These are phyloP conservation scores for Penicillium dipodomyicola DNA, from an alignment of 495 filamentous ascomycete genomes.

Conservation along the genomic window DNA sequence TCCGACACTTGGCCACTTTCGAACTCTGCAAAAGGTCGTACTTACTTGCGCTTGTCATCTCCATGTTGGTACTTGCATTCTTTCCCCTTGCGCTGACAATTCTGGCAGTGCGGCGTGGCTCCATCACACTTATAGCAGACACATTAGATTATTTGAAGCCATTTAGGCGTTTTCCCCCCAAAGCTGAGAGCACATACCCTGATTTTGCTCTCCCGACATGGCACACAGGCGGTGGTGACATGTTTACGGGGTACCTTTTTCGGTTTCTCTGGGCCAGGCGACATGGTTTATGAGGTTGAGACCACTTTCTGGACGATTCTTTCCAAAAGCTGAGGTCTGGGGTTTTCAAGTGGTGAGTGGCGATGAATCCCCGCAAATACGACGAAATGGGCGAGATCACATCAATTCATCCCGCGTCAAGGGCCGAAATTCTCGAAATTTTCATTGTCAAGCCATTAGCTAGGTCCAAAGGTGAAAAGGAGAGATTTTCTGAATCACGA, in stretches of 20 bases:
- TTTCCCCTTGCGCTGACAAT: conserved; percentile 48
- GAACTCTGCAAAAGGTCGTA: neutral
- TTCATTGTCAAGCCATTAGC: conserved; percentile 7
- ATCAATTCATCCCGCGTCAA: conserved; percentile 15
- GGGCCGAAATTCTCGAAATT: neutral
- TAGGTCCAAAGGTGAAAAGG: neutral
- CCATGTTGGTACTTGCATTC: conserved; percentile 50
- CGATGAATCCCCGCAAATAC: conserved; percentile 4
- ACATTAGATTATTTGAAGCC: neutral
- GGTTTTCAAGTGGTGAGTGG: neutral
- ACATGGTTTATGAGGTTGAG: conserved; percentile 19
- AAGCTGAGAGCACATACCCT: conserved; percentile 30
- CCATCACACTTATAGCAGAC: conserved; percentile 41
- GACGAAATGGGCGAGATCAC: neutral
- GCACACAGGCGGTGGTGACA: conserved; percentile 50
- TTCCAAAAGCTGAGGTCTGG: conserved; percentile 3
- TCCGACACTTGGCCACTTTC: neutral
- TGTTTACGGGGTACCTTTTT: conserved; percentile 44
- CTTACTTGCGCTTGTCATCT: conserved; percentile 51
- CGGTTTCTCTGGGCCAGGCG: conserved; percentile 33
- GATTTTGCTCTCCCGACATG: conserved; percentile 52
- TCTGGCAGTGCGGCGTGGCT: conserved; percentile 45
- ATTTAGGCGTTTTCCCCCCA: neutral
- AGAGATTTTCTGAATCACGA: neutral
- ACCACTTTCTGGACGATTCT: neutral